Percentiles rank a stretch among this genome's conserved stretches.
These are phyloP conservation scores for Phaseolus coccineus DNA, from an alignment of 331 rosid genomes.

Conservation along the genomic window DNA sequence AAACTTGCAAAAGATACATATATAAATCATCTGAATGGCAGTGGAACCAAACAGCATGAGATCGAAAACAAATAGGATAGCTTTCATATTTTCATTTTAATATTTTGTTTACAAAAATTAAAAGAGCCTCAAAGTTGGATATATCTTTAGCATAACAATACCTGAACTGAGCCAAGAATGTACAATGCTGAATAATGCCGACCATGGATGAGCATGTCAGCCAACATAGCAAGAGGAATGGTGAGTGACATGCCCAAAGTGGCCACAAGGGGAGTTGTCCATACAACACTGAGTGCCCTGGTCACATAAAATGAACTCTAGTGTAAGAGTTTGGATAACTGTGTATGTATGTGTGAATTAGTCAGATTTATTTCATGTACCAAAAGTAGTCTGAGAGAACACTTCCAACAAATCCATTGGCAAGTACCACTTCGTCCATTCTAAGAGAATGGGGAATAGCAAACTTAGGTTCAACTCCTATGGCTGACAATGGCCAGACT, in stretches of 20 bases:
- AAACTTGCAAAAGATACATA: background rate
- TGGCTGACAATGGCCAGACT: conserved; percentile 93
- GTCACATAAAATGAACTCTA: conserved; percentile 34
- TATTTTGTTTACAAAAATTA: background rate
- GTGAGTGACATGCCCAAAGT: conserved; percentile 99
- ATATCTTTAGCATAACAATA: conserved; percentile 38
- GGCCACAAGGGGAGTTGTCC: conserved; percentile 99
- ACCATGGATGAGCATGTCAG: conserved; percentile 96
- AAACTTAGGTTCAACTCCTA: conserved; percentile 95
- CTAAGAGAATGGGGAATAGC: conserved; percentile 77
- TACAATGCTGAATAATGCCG: conserved; percentile 92
- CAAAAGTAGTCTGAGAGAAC: conserved; percentile 96
- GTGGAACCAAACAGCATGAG: background rate
- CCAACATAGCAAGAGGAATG: conserved; percentile 98
- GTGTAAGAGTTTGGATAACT: conserved; percentile 17
- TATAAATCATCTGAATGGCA: too few relatives aligned
- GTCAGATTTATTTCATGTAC: conserved; percentile 53
- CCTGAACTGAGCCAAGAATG: conserved; percentile 95
- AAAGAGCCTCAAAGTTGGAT: background rate
- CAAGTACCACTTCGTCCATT: conserved; percentile 87
- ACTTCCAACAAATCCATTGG: conserved; percentile 92
- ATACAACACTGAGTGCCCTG: conserved; percentile 96
- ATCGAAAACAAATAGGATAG: background rate
- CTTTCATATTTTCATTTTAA: background rate
- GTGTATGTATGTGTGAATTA: background rate